These are phyloP conservation scores for Rugonectria rugulosa DNA, from an alignment of 2,329 filamentous ascomycete genomes.

Conservation along the genomic window DNA sequence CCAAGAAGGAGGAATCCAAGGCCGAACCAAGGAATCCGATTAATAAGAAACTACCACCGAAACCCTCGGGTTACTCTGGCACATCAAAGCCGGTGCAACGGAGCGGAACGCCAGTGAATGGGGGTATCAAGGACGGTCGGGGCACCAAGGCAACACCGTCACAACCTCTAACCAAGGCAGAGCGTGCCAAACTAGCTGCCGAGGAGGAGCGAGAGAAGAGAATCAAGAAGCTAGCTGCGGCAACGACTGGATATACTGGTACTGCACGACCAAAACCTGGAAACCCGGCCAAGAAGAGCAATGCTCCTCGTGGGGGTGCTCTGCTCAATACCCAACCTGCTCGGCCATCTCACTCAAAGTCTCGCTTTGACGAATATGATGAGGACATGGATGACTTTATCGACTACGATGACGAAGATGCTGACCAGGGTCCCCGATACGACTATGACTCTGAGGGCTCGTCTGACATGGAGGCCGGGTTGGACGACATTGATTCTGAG, in stretches of 20 bases:
- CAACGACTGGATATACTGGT: constrained; percentile 71
- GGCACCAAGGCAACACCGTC: constrained; percentile 30
- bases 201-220: constrained; percentile 60
- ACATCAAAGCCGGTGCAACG: constrained; percentile 38
- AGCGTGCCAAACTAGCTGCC: constrained; percentile 31
- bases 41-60: constrained; percentile 32
- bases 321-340: constrained; percentile 46
- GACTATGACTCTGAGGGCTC: constrained; percentile 71
- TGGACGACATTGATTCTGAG: constrained; percentile 77
- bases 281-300: constrained; percentile 42
- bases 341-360: constrained; percentile 42
- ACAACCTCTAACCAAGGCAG: constrained; percentile 24
- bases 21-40: constrained; percentile 26
- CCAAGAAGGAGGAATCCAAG: constrained; percentile 54
- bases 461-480: constrained; percentile 81
- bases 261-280: constrained; percentile 66
- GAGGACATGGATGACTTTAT: constrained; percentile 69
- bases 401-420: constrained; percentile 66
- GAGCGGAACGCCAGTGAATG: constrained; percentile 35
- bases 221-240: constrained; percentile 65
- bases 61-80: constrained; percentile 41
- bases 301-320: constrained; percentile 49
- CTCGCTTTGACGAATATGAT: constrained; percentile 66
- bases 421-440: constrained; percentile 52
- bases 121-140: constrained; percentile 31